phyloP scores from a whole-genome alignment of 768 basidiomycete genomes.

The Psilocybe azurescens region DNA sequence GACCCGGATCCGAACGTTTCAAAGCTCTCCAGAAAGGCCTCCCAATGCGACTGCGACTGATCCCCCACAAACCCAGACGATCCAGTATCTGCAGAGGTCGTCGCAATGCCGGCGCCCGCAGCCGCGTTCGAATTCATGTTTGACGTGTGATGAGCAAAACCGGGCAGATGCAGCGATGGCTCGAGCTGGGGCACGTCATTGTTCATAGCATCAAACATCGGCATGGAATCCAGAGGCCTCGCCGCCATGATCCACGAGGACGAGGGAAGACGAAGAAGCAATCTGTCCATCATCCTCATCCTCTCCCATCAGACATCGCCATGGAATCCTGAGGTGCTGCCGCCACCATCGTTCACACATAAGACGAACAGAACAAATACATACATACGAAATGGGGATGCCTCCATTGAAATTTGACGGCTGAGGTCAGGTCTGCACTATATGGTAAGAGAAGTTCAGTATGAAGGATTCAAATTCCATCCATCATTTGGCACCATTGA shows the following conservation, averaged over 20 bases:
- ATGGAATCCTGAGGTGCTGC: too few species aligned
- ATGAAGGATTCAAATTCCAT: too few species aligned
- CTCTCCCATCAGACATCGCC: neutral
- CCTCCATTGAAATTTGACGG: too few species aligned
- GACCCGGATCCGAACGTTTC: neutral
- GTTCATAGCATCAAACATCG: neutral
- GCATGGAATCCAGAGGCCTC: neutral
- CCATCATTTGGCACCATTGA: too few species aligned
- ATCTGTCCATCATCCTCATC: neutral
- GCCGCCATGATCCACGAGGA: neutral
- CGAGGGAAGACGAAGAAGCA: neutral
- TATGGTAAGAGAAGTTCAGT: too few species aligned
- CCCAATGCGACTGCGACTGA: conserved; percentile 6
- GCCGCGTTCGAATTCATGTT: neutral
- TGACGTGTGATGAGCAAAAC: neutral
- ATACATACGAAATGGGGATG: too few species aligned
- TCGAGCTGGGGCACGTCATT: neutral
- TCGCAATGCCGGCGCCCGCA: neutral
- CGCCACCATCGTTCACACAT: too few species aligned
- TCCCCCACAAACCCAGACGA: conserved; percentile 1
- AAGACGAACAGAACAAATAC: too few species aligned
- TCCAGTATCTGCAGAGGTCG: neutral
- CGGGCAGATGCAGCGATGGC: neutral
- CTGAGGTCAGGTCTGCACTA: too few species aligned
- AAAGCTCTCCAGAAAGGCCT: conserved; percentile 14